These are phyloP conservation scores for Coemansia sp. DNA, from an alignment of 192 early-diverging fungal species.

Conservation along the genomic window DNA sequence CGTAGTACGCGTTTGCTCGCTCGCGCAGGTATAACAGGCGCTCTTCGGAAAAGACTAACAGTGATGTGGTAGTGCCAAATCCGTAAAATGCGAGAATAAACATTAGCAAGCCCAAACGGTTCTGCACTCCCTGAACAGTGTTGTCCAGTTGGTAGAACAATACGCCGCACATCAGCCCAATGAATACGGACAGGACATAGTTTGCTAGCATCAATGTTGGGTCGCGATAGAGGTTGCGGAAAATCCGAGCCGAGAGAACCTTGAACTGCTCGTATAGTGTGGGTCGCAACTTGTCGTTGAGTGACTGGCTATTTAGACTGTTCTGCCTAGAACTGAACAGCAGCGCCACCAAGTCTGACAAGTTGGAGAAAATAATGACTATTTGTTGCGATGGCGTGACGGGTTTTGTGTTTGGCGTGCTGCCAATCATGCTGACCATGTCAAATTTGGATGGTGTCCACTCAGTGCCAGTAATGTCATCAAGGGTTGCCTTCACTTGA, in stretches of 20 bases:
- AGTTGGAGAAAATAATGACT: conserved; percentile 33
- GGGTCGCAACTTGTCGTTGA: conserved; percentile 31
- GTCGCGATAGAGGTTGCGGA: conserved; percentile 43
- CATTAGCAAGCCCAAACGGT: conserved; percentile 48
- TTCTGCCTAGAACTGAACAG: conserved; percentile 6
- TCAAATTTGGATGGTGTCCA: conserved; percentile 37
- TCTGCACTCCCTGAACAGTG: conserved; percentile 47
- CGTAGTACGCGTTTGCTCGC: conserved; percentile 62
- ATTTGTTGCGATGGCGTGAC: conserved; percentile 45
- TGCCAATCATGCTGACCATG: conserved; percentile 25
- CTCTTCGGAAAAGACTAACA: conserved; percentile 48
- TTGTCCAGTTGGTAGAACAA: conserved; percentile 55
- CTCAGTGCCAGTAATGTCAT: conserved; percentile 16
- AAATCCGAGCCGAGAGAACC: conserved; percentile 50
- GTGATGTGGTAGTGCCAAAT: conserved; percentile 58
- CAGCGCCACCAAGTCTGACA: conserved; percentile 23
- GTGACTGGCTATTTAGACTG: background rate
- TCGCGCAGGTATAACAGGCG: conserved; percentile 57
- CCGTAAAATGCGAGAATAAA: conserved; percentile 56
- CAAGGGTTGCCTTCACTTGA: conserved; percentile 8
- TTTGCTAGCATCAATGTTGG: conserved; percentile 44
- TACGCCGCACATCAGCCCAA: conserved; percentile 55
- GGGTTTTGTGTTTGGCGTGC: conserved; percentile 28
- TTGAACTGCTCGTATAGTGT: conserved; percentile 50
- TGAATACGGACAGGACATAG: conserved; percentile 38